Evolutionary conservation across 2,329 filamentous ascomycete species (phyloP).

Genomic region (Alternaria sp.): DNA sequence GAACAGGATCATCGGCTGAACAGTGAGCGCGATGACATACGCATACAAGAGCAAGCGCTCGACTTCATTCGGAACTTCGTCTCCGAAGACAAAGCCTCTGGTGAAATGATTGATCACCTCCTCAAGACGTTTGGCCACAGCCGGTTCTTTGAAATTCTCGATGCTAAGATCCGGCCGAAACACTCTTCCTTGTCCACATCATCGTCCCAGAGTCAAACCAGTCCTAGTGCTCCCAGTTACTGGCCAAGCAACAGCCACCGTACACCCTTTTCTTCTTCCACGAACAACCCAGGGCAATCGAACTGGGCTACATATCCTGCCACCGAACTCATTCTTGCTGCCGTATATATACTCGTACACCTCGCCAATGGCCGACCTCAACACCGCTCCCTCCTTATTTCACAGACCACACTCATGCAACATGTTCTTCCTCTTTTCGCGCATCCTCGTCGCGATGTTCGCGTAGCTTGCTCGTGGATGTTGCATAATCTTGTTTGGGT

Average conservation of each 20-base stretch:
- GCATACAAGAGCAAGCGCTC: constrained; percentile 89
- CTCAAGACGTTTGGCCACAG: constrained; percentile 79
- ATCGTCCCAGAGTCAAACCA: constrained; percentile 15
- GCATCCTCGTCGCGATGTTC: constrained; percentile 76
- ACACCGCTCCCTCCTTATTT: constrained; percentile 72
- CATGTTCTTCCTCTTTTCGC: constrained; percentile 76
- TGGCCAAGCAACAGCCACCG: constrained; percentile 68
- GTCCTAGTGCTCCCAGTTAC: constrained; percentile 33
- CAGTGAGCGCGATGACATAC: constrained; percentile 78
- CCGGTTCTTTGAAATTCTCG: constrained; percentile 80
- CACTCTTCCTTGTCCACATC: constrained; percentile 15
- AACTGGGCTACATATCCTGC: constrained; percentile 47
- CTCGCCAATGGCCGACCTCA: constrained; percentile 81
- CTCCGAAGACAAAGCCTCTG: constrained; percentile 64
- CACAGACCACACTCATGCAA: constrained; percentile 78
- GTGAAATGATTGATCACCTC: constrained; percentile 83
- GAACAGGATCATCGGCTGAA: constrained; percentile 74
- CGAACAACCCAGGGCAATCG: constrained; percentile 51
- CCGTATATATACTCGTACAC: constrained; percentile 85
- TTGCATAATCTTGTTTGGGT: constrained; percentile 85
- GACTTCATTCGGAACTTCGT: constrained; percentile 92
- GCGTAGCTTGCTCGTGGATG: constrained; percentile 81
- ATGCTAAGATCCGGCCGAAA: constrained; percentile 74
- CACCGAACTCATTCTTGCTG: constrained; percentile 75
- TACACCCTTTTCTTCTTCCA: constrained; percentile 60